Conservation (phyloP, 768 basidiomycete species). For the Trametes cinnabarina region DNA sequence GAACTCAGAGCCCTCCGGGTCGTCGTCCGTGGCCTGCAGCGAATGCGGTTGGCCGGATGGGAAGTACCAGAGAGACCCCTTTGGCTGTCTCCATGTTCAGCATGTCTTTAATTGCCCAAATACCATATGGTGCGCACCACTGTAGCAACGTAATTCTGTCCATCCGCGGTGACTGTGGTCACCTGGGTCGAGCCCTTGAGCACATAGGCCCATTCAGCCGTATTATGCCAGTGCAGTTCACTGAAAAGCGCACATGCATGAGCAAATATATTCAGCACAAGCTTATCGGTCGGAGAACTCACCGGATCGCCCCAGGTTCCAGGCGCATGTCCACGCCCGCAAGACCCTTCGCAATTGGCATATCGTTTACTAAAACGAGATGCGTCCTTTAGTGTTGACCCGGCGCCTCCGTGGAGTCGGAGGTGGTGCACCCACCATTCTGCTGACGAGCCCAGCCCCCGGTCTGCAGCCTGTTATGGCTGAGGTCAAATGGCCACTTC, state of each 20-base stretch:
- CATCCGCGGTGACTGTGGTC: conserved; percentile 46
- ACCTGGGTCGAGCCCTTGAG: conserved; percentile 36
- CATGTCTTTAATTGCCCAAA: too few species aligned
- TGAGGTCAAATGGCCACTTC: conserved; percentile 58
- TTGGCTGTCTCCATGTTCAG: conserved; percentile 14
- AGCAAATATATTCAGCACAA: neutral
- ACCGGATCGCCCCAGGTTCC: conserved; percentile 32
- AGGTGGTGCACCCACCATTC: conserved; percentile 37
- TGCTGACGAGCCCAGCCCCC: conserved; percentile 63
- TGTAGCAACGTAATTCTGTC: conserved; percentile 48
- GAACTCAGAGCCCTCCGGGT: conserved; percentile 26
- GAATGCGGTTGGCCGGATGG: conserved; percentile 38
- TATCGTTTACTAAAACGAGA: conserved; percentile 35
- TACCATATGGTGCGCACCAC: too few species aligned
- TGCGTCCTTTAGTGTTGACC: too few species aligned
- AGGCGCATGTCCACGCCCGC: conserved; percentile 33
- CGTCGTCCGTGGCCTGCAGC: conserved; percentile 33
- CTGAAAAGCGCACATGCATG: neutral
- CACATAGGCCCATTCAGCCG: conserved; percentile 33
- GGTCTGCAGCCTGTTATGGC: conserved; percentile 53
- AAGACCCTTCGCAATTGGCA: conserved; percentile 51
- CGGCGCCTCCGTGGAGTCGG: too few species aligned
- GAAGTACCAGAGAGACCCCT: conserved; percentile 37
- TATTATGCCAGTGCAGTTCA: conserved; percentile 36
- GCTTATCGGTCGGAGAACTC: neutral